These are phyloP conservation scores for Tuber melanosporum DNA, from an alignment of 495 filamentous ascomycete genomes.

Conservation along the genomic window DNA sequence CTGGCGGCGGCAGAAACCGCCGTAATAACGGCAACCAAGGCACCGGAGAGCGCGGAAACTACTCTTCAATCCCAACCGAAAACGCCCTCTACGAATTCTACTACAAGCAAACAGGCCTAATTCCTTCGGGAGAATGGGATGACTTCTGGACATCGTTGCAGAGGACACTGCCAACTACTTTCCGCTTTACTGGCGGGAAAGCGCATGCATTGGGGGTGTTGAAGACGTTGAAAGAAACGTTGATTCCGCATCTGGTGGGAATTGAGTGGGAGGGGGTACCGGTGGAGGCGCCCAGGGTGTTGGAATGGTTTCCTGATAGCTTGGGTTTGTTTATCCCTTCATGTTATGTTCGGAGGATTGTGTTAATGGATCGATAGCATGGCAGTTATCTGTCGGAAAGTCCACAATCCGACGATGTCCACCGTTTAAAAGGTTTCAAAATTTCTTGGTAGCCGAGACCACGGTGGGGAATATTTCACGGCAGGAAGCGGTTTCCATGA, in stretches of 20 bases:
- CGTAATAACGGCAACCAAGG: conserved; percentile 23
- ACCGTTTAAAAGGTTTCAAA: conserved; percentile 91
- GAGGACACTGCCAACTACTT: conserved; percentile 86
- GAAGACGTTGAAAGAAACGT: conserved; percentile 71
- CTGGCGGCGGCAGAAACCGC: conserved; percentile 2
- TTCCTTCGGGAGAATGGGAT: conserved; percentile 64
- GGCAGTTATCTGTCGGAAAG: conserved; percentile 94
- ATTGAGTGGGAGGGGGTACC: conserved; percentile 71
- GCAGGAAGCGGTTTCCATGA: conserved; percentile 98
- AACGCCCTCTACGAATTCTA: conserved; percentile 75
- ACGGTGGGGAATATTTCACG: conserved; percentile 93
- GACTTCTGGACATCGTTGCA: conserved; percentile 76
- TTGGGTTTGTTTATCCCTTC: conserved; percentile 45
- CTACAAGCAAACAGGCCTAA: conserved; percentile 68
- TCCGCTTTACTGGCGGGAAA: conserved; percentile 90
- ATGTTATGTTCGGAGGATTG: neutral
- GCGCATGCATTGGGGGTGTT: conserved; percentile 87
- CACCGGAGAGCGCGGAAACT: conserved; percentile 33
- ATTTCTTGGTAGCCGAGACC: conserved; percentile 96
- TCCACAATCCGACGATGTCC: conserved; percentile 82
- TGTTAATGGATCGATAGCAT: conserved; percentile 49
- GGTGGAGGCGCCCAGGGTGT: conserved; percentile 71
- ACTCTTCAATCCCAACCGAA: conserved; percentile 40
- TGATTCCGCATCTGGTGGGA: conserved; percentile 79
- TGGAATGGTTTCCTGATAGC: conserved; percentile 87